Base-by-base conservation (phyloP, 2,329 filamentous ascomycete species). In the Neurospora sp. region DNA sequence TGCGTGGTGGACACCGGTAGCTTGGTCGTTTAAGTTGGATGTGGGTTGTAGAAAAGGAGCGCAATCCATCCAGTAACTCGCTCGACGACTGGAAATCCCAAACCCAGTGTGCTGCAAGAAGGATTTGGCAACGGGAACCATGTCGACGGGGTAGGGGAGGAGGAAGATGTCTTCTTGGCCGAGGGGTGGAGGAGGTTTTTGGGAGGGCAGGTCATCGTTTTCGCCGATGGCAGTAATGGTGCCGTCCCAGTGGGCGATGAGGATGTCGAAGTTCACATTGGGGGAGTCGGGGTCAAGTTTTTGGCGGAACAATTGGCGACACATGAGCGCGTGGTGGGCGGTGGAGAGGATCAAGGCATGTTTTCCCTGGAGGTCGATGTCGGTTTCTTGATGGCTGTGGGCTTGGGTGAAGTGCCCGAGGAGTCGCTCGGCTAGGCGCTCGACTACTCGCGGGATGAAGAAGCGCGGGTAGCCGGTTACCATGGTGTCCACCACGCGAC, bases 51-150 rank as follows among this genome's bases (percentile, higher is more conserved):
- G 10, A 11, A 73, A 72, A 0, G 70, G 71, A 2, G 70, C 70
- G 3, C 67, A 5, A 6, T 73, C 67, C 3, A 73, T 46, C 74
- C 74, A 75, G 38, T 69, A 65, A 0, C 17, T 67, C 3, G 74
- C 74, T 10, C 73, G 69, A 1, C 74, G 41, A 15, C 73, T 75
- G 15, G 74, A 75, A 15, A 75, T 75, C 15, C 73, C 74, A n/a
- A 70, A 75, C 1, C 74, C 74, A 2, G 73, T 74, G 38, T 75
- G 73, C 39, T 75, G 74, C 73, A 71, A 74, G n/a, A 75, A 72
- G 2, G 71, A 40, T 33, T 72, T 73, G 19, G 72, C 73, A n/a
- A 37, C 28, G 1, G 19, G 5, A 8, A 40, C 68, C 17, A 74
- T 33, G 6, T 73, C 52, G 1, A 6, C 38, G 2, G 74, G 74